Conservation (phyloP, 164 flowering plant species). For the Echeveria elegans region DNA sequence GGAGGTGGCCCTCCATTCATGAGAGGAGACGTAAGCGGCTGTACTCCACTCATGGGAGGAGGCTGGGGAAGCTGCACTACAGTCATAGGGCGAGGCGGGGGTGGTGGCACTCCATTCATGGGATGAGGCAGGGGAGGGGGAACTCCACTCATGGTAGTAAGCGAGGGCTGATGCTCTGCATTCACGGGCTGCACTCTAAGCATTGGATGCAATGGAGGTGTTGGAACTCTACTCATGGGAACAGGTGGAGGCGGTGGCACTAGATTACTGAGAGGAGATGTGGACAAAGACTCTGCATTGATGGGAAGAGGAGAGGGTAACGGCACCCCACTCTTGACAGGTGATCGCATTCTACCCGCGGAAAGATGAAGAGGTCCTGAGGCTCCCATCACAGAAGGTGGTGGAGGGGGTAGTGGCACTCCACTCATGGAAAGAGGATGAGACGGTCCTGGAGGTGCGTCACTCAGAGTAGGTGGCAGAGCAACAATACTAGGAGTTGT, state of each 20-base stretch:
- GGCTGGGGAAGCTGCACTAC: neutral
- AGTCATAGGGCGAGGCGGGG: constrained; percentile 12
- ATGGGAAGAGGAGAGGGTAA: constrained; percentile 21
- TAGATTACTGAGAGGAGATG: constrained; percentile 17
- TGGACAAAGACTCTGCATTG: constrained; percentile 15
- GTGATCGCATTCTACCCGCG: constrained; percentile 14
- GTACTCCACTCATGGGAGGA: constrained; percentile 10
- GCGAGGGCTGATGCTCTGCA: too few relatives aligned
- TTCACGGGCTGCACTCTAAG: too few relatives aligned
- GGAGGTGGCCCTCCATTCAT: constrained; percentile 21
- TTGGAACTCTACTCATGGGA: constrained; percentile 6
- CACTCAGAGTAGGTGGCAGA: constrained; percentile 9
- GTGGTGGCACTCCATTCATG: neutral
- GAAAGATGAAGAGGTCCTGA: neutral
- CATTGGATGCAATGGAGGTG: constrained; percentile 11
- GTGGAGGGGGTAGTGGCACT: constrained; percentile 14
- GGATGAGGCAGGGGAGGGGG: neutral
- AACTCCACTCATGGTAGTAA: neutral
- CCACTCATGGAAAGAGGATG: neutral
- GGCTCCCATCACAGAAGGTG: constrained; percentile 8
- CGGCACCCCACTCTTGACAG: constrained; percentile 12
- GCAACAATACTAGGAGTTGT: neutral
- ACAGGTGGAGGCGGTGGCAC: constrained; percentile 17
- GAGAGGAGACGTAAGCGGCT: constrained; percentile 30
- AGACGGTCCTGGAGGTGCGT: constrained; percentile 3